Evolutionary conservation across 2,329 filamentous ascomycete genomes (phyloP).

Genomic region (Fusarium pseudograminearum): DNA sequence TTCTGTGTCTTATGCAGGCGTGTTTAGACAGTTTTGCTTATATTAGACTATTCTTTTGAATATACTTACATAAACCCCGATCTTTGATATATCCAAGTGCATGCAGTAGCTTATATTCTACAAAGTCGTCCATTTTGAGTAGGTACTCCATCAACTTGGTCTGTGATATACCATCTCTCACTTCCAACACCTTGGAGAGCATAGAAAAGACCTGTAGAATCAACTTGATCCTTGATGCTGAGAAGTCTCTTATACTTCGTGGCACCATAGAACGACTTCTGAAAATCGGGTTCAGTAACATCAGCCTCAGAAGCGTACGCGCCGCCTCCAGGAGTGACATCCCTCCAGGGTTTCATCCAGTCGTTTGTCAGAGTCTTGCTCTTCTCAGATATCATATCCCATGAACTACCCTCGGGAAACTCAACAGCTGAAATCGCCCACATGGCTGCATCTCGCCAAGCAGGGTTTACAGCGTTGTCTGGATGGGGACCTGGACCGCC

Average conservation of each 20-base stretch:
- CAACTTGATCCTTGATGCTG: slow-evolving; percentile 36
- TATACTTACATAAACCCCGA: not conserved
- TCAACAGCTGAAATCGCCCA: slow-evolving; percentile 53
- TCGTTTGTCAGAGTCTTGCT: slow-evolving; percentile 39
- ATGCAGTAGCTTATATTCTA: not conserved
- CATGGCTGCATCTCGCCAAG: slow-evolving; percentile 59
- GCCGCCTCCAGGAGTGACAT: slow-evolving; percentile 33
- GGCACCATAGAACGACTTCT: slow-evolving; percentile 41
- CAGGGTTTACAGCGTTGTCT: slow-evolving; percentile 61
- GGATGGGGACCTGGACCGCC: slow-evolving; percentile 49
- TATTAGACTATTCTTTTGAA: not conserved
- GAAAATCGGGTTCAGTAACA: slow-evolving; percentile 40
- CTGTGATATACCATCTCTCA: slow-evolving; percentile 39
- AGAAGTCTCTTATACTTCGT: slow-evolving; percentile 38
- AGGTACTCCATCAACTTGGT: slow-evolving; percentile 37
- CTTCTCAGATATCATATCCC: slow-evolving; percentile 24
- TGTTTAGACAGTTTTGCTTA: not conserved
- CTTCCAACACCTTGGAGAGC: slow-evolving; percentile 37
- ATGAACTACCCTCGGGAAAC: slow-evolving; percentile 44
- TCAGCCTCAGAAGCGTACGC: slow-evolving; percentile 42
- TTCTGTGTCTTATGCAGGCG: not conserved
- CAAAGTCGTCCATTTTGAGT: slow-evolving; percentile 44
- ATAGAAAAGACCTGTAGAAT: slow-evolving; percentile 41
- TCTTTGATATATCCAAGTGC: not conserved
- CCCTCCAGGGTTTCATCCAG: slow-evolving; percentile 48